Evolutionary conservation across 2,329 filamentous ascomycete genomes (phyloP), one percentile per base, ranked within the genome.

Genomic region (Aspergillus sp.): DNA sequence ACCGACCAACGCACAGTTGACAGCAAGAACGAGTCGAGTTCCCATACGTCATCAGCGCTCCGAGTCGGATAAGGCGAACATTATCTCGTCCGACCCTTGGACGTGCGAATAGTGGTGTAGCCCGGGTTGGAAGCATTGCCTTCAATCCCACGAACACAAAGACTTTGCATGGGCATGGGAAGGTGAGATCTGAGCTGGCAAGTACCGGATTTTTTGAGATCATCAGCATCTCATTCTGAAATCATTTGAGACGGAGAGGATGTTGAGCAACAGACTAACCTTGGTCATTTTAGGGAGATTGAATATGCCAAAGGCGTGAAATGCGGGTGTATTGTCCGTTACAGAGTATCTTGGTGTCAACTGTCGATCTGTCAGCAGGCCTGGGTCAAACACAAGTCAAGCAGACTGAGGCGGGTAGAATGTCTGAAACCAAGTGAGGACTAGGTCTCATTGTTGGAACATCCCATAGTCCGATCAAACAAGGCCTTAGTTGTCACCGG

Each of bases 1-100:
- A 14, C 20, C 42, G n/a, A 17, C 24, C 42, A 45, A 45, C 42
- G n/a, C 42, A 45, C 42, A 45, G 42, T 45, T 22, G 26, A 45
- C 42, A 45, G n/a, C 42, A 16, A 45, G 42, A 45, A 22, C 26
- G 42, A 19, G 26, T 45, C 42, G 22, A 32, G 42, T n/a, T 45
- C 32, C 42, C 42, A 9, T 45, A 42, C 38, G 19, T 42, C 38
- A 42, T 42, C 38, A 42, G 38, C 16, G 38, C 38, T 42, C 16
- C 38, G 16, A 42, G 38, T 42, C 38, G 22, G 16, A 22, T 42
- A 42, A 20, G 16, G 38, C 38, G 38, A 42, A 42, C 11, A 36
- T 36, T 36, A 36, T 36, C 33, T 14, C 5, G 33, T 2, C 33
- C 33, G 33, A 16, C 33, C n/a, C 8, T 36, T 36, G 33, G 33